Conservation (phyloP, 805 yeast genomes). For the Ogataea populi-albae region DNA sequence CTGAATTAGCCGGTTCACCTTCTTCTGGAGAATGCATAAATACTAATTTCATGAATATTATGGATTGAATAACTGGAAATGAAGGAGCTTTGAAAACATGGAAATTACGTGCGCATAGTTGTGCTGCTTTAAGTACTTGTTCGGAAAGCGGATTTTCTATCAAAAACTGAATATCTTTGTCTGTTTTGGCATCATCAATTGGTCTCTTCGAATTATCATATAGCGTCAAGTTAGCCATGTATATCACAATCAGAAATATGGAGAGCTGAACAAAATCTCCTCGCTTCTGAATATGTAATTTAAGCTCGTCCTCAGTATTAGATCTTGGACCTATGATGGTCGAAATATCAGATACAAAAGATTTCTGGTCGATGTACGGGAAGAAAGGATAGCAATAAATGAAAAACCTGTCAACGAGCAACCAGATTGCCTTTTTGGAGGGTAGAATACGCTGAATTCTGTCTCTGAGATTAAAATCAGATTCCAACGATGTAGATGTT, state of each 20-base stretch:
- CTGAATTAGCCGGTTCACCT: slow-evolving; percentile 40
- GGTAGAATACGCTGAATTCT: slow-evolving; percentile 37
- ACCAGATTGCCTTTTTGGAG: slow-evolving; percentile 36
- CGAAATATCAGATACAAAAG: slow-evolving; percentile 31
- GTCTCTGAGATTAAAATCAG: neutral
- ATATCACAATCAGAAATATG: slow-evolving; percentile 37
- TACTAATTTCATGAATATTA: slow-evolving; percentile 40
- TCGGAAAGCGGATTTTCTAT: slow-evolving; percentile 39
- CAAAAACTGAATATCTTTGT: slow-evolving; percentile 32
- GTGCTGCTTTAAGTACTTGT: slow-evolving; percentile 37
- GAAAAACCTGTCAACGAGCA: slow-evolving; percentile 42
- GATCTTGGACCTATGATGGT: slow-evolving; percentile 36
- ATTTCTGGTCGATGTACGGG: slow-evolving; percentile 43
- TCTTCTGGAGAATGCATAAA: slow-evolving; percentile 46
- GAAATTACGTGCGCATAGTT: slow-evolving; percentile 40
- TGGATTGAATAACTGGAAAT: slow-evolving; percentile 41
- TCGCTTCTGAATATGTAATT: slow-evolving; percentile 35
- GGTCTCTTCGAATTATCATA: slow-evolving; percentile 26
- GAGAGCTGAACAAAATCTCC: slow-evolving; percentile 41
- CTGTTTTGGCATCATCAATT: slow-evolving; percentile 24
- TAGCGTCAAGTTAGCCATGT: slow-evolving; percentile 42
- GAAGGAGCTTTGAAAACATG: slow-evolving; percentile 38
- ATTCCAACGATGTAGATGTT: neutral
- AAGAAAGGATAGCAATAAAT: slow-evolving; percentile 43
- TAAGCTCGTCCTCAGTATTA: slow-evolving; percentile 27